These are phyloP conservation scores for Malassezia caprae DNA, from an alignment of 1,284 basidiomycete genomes.

Conservation along the genomic window DNA sequence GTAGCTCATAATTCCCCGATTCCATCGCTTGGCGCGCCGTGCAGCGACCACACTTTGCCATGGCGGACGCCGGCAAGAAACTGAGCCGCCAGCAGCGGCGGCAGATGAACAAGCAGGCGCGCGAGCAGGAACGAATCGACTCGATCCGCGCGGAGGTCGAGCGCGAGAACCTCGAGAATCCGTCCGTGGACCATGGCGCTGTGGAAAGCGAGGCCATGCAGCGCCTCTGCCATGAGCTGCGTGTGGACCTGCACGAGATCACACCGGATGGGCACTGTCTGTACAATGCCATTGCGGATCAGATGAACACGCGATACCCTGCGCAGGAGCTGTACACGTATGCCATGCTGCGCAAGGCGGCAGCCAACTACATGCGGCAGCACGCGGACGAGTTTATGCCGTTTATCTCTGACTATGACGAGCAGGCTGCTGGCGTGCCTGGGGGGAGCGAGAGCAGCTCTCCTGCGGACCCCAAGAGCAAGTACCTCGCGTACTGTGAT, in stretches of 20 bases:
- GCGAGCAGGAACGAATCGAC: constrained; percentile 22
- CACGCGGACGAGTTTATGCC: constrained; percentile 88
- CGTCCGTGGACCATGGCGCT: neutral
- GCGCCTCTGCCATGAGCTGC: neutral
- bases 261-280: constrained; percentile 81
- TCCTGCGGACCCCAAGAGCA: constrained; percentile 56
- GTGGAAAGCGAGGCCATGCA: neutral
- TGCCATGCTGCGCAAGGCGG: constrained; percentile 56
- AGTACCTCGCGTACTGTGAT: constrained; percentile 70
- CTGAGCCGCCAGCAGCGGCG: constrained; percentile 28
- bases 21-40: constrained; percentile 29
- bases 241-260: constrained; percentile 52
- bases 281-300: constrained; percentile 84
- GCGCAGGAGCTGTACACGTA: constrained; percentile 23
- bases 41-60: constrained; percentile 16
- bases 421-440: constrained; percentile 52
- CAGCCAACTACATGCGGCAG: constrained; percentile 69
- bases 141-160: constrained; percentile 12
- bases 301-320: constrained; percentile 45
- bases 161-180: constrained; percentile 6
- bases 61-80: constrained; percentile 3
- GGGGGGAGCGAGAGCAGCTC: constrained; percentile 53
- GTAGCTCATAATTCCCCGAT: constrained; percentile 7
- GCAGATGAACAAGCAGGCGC: constrained; percentile 13
- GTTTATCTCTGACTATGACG: constrained; percentile 61